Percentiles rank a stretch among this genome's conserved stretches.
Evolutionary conservation across 2,329 filamentous ascomycete species (phyloP).

Genomic region (Raffaelea ambrosiae): DNA sequence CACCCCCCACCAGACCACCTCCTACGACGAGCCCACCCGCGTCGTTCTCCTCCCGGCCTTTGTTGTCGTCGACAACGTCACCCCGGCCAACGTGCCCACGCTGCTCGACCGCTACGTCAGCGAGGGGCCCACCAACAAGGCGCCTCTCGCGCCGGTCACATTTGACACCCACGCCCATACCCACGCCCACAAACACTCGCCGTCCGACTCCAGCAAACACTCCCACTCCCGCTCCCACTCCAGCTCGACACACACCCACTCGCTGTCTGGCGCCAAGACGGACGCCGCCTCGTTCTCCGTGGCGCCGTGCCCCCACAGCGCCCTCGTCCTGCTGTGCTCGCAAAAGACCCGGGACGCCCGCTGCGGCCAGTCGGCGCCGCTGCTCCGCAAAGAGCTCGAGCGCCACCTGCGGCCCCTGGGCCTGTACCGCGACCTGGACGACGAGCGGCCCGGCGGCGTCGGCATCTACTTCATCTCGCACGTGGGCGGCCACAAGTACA

Average conservation of each 20-base stretch:
- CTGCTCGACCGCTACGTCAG: slow-evolving; percentile 66
- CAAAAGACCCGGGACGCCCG: slow-evolving; percentile 91
- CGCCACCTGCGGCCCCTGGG: slow-evolving; percentile 78
- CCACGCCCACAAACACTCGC: not conserved
- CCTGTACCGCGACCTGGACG: slow-evolving; percentile 77
- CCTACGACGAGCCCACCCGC: slow-evolving; percentile 63
- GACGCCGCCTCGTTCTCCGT: slow-evolving; percentile 25
- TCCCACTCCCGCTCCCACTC: not conserved
- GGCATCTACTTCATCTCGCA: slow-evolving; percentile 96
- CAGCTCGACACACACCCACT: too few relatives aligned
- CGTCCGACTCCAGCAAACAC: not conserved
- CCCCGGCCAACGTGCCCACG: slow-evolving; percentile 61
- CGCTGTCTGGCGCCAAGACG: slow-evolving; percentile 18
- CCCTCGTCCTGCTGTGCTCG: slow-evolving; percentile 86
- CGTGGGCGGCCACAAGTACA: slow-evolving; percentile 94
- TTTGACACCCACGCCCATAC: slow-evolving; percentile 21
- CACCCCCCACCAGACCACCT: slow-evolving; percentile 57
- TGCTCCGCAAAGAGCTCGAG: slow-evolving; percentile 83
- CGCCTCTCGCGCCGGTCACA: slow-evolving; percentile 40
- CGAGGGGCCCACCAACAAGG: slow-evolving; percentile 63
- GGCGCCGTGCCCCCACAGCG: slow-evolving; percentile 69
- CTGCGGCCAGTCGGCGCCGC: slow-evolving; percentile 86
- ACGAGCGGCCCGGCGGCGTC: slow-evolving; percentile 83
- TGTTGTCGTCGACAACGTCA: slow-evolving; percentile 74
- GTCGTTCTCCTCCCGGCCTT: slow-evolving; percentile 81